Base-by-base conservation (phyloP, 2,329 filamentous ascomycete genomes). In the Paramyrothecium roridum region DNA sequence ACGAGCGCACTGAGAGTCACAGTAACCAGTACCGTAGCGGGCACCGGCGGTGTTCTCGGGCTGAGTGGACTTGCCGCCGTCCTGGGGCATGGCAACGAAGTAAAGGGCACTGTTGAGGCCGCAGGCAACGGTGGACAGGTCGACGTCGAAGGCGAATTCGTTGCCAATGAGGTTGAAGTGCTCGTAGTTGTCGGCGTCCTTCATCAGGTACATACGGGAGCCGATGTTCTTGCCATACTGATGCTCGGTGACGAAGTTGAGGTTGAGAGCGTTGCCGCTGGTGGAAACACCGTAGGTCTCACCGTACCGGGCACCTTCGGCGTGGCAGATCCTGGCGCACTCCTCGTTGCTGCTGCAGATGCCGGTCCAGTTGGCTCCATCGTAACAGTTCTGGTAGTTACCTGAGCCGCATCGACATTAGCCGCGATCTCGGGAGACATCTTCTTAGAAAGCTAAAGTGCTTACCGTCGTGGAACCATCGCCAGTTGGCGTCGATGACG, bases 101-200 rank as follows among this genome's bases (percentile, higher is more conserved):
- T 87, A 87, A 37, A 87, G 69, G 33, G 84, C 84, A 55, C 84
- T 84, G 68, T 88, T 87, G 63, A 88, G 72, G 56, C 86, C 86
- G 62, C 86, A 88, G 22, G 82, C 80, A 26, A 87, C 74, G 59
- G 80, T 77, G 34, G 83, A 85, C 40, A 85, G 77, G 62, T 88
- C 85, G 8, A 87, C 83, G 52, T 86, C 84, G 56, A 88, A 86
- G 21, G 81, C 80, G 66, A 88, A 80, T 66, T 88, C 85, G 61
- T 80, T 72, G 68, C 82, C 82, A 50, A 80, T 76, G 53, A 87
- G 72, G 59, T 83, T 75, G 68, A 87, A 79, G 63, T 81, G 75
- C 69, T 85, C 70, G 66, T 88, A 88, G 74, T 73, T 37, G 49
- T 20, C 21, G 7, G 49, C 8, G 30, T 40, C 30, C 49, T 51